Evolutionary conservation across 768 basidiomycete genomes (phyloP), one percentile per base, ranked within the genome.

Genomic region (Phanerochaete sordida): DNA sequence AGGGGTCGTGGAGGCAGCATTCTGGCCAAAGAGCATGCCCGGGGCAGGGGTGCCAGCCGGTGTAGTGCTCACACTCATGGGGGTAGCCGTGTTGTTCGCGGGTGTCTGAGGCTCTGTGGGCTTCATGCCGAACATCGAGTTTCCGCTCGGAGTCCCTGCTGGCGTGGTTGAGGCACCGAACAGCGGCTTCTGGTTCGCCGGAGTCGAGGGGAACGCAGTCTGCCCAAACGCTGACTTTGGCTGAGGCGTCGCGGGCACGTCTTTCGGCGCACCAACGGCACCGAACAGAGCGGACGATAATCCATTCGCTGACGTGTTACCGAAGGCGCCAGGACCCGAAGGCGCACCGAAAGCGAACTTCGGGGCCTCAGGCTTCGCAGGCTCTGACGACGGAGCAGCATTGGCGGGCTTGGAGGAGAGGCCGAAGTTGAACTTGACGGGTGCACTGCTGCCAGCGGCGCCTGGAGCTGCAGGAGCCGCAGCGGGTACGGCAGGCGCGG

Each of bases 211-310:
- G 27, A 58, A 49, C 1, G 58, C 50, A 48, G 44, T 28, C 5
- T 43, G 21, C 1, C 58, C 64, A 24, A 66, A 66, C 19, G 58
- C 58, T 28, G 63, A 66, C 48, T 52, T 62, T 3, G 65, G 57
- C 44, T 61, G 50, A 15, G 56, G 27, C 0, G 54, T 65, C 2
- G 56, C 39, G 6, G 60, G 21, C n/a, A 58, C 37, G 24, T 49
- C 48, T 33, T 39, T 37, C 6, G 49, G 50, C 2, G 59, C 15
- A 23, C 56, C 28, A 6, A 46, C 39, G 21, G 30, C 64, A 15
- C 48, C 56, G 9, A 56, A 35, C 4, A 31, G 26, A 23, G 56
- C 35, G 15, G 64, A 23, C 5, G 63, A n/a, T 13, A 52, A 8
- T 15, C 21, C 27, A 23, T n/a, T n/a, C 6, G 37, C 24, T 7